Evolutionary conservation across 192 early-diverging fungal species (phyloP), one percentile per base, ranked within the genome.

Genomic region (Podila epicladia): DNA sequence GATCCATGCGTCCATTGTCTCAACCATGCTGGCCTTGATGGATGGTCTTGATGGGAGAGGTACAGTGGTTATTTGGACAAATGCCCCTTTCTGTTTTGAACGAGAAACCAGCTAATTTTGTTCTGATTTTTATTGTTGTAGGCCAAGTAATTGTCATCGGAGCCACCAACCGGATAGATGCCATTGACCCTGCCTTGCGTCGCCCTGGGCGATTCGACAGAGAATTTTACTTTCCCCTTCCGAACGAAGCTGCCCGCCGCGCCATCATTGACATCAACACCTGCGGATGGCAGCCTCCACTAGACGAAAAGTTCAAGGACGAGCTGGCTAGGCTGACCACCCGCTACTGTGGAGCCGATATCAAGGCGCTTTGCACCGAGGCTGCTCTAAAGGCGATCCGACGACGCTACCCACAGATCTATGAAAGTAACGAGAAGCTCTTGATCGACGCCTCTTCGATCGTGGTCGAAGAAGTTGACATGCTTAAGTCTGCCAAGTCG

Each of bases 81-180:
- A 26, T 15, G n/a, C 17, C 8, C 0, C n/a, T 49, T 76, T 4
- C 53, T 29, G 32, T 33, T 82, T 26, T 31, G 29, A 20, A 11
- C 24, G 7, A 35, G 41, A 45, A 45, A 17, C 12, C 41, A 17
- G 41, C n/a, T 53, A 49, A 32, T 15, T 6, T 35, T 28, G 59
- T 28, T 19, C 41, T 32, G 17, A 64, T 13, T 59, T 62, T 11
- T 32, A 13, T 19, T 31, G 83, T 78, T 28, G 13, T 45, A 80
- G 77, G 93, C 15, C 92, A 93, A 72, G 93, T 94, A 6, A 87
- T 94, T 65, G 92, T 93, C 15, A 93, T 93, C 79, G 92, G 92
- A 32, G 92, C 92, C 0, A 94, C 92, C 4, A 94, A 94, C 65
- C 82, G 92, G 9, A 90, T 92, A 20, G 93, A 94, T 64, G 87